A percentile compares a stretch with the other conserved stretches of the same genome.
Evolutionary conservation across 2,329 filamentous ascomycete genomes (phyloP).

Genomic region (Xylogone sp.): DNA sequence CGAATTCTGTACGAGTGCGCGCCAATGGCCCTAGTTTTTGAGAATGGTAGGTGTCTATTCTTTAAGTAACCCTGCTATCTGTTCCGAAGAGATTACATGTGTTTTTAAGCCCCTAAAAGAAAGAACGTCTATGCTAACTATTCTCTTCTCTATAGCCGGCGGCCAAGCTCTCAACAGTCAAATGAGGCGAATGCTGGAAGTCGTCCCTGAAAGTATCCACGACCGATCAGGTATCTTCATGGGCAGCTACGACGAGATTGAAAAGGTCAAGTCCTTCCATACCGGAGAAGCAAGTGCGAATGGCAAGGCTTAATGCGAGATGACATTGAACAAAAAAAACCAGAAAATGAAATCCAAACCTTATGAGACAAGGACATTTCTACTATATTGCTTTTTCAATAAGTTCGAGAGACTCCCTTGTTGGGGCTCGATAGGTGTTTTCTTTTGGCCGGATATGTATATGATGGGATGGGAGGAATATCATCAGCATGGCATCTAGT

Average conservation of each 20-base stretch:
- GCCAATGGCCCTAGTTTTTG: conserved; percentile 98
- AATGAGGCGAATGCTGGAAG: conserved; percentile 85
- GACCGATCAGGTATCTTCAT: conserved; percentile 95
- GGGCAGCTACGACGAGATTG: conserved; percentile 90
- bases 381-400: too few species aligned
- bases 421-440: too few species aligned
- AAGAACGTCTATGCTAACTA: conserved; percentile 23
- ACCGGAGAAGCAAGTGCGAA: neutral
- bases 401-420: too few species aligned
- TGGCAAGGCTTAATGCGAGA: too few species aligned
- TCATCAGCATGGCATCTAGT: too few species aligned
- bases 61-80: conserved; percentile 5
- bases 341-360: too few species aligned
- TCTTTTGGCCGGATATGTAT: too few species aligned
- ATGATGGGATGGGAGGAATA: too few species aligned
- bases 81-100: too few species aligned
- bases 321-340: too few species aligned
- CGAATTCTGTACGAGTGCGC: conserved; percentile 97
- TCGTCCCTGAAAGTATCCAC: conserved; percentile 89
- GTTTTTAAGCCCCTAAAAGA: too few species aligned
- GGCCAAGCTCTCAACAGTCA: conserved; percentile 88
- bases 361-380: too few species aligned
- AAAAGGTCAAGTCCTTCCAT: conserved; percentile 68
- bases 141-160: conserved; percentile 58
- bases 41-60: conserved; percentile 69